Base-by-base conservation (phyloP, 1,284 basidiomycete genomes). In the Apiotrichum domesticum region DNA sequence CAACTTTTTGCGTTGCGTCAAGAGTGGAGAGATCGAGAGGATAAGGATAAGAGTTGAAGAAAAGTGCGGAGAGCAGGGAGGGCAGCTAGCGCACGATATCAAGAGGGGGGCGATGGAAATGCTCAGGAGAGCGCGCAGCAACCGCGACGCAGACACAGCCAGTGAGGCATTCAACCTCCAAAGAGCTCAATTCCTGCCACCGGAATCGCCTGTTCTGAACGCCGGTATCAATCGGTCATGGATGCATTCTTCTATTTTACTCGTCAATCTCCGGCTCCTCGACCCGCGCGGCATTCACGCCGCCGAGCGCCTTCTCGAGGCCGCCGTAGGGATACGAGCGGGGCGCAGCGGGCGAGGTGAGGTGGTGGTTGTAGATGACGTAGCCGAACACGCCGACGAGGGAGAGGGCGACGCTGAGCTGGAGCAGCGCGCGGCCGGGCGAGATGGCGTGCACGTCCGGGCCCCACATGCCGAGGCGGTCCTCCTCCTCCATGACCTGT, bases 391-490 rank as follows among this genome's bases (percentile, higher is more conserved):
- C 61, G 33, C 62, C 74, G 53, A 77, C 56, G 33, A 45, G 39
- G 39, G 29, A 50, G 47, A 35, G 34, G 37, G 50, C 52, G 15
- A 54, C 49, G 29, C 41, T 50, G 34, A 54, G 37, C 21, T 50
- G 64, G 21, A 67, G 51, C 10, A 71, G 53, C 40, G 75, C 73
- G 45, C 59, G 60, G n/a, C 54, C 57, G 10, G 67, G 69, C 8
- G 64, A 54, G 47, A 70, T 72, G 56, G 66, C 63, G 66, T 71
- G 68, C 21, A 84, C 79, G 69, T 94, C 90, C 14, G 89, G 90
- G 46, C 87, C 87, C 89, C 88, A 93, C 87, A 93, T 89, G 46
- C 86, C 87, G 59, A 87, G 78, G 29, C 87, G 79, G 69, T 94
- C 90, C 65, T 92, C 88, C 69, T 85, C 82, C 75, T 90, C 88